phyloP scores from a whole-genome alignment of 2,329 filamentous ascomycete genomes.

The Aspergillus thermomutatus region DNA sequence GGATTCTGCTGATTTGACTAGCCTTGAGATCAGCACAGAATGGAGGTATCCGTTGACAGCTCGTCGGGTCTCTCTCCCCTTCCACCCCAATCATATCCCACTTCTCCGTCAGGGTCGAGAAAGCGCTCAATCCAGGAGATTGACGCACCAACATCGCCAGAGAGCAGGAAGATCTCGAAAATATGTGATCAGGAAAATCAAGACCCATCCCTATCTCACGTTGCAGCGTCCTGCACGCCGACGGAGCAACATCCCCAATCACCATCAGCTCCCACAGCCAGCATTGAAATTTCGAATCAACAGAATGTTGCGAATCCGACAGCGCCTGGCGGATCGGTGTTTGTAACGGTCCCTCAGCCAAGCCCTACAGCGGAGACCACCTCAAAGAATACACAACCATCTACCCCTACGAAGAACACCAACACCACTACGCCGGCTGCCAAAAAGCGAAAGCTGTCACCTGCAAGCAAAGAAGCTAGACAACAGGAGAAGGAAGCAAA shows the following conservation, averaged over 20 bases:
- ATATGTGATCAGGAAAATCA: conserved; percentile 15
- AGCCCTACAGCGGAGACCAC: background rate
- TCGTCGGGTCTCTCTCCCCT: conserved; percentile 20
- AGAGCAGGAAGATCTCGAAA: conserved; percentile 5
- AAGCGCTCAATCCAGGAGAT: conserved; percentile 31
- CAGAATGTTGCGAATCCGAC: background rate
- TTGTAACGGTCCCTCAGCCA: background rate
- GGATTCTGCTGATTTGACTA: background rate
- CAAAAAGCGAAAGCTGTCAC: conserved; percentile 16
- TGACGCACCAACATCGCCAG: conserved; percentile 10
- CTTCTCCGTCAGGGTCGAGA: conserved; percentile 17
- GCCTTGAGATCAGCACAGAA: background rate
- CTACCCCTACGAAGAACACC: background rate
- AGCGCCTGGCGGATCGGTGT: background rate
- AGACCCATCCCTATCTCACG: background rate
- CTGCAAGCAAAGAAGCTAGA: conserved; percentile 20
- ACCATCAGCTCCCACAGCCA: background rate
- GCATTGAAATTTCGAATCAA: background rate
- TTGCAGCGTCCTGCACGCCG: background rate
- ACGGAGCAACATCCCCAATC: background rate
- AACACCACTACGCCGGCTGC: conserved; percentile 12
- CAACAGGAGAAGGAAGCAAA: conserved; percentile 22
- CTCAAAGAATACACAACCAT: background rate
- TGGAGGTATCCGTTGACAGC: conserved; percentile 20
- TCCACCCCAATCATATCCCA: conserved; percentile 12